phyloP scores from a whole-genome alignment of 495 filamentous ascomycete species.

The Daldinia decipiens region DNA sequence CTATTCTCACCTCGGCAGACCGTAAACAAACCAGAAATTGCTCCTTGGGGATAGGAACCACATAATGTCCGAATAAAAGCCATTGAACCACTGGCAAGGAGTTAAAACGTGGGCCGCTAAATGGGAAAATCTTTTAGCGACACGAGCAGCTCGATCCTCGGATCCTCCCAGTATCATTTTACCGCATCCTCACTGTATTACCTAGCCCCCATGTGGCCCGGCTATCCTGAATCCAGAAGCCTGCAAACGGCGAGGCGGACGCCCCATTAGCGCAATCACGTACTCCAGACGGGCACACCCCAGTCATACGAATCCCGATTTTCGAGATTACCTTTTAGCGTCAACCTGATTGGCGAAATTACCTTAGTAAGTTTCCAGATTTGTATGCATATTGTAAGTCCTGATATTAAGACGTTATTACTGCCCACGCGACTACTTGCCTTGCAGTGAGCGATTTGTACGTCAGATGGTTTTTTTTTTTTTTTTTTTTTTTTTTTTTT shows the following conservation, averaged over 20 bases:
- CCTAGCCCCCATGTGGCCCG: slow-evolving; percentile 9
- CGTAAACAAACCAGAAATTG: slow-evolving; percentile 45
- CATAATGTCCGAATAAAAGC: slow-evolving; percentile 50
- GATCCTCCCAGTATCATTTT: slow-evolving; percentile 43
- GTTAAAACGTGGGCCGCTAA: slow-evolving; percentile 36
- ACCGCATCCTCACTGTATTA: slow-evolving; percentile 17
- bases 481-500: not conserved
- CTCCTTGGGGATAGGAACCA: slow-evolving; percentile 35
- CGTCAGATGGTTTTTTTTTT: not conserved
- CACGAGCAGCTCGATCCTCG: slow-evolving; percentile 47
- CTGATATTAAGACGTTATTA: slow-evolving; percentile 19
- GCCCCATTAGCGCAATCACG: slow-evolving; percentile 46
- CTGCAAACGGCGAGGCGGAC: slow-evolving; percentile 39
- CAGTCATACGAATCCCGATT: slow-evolving; percentile 46
- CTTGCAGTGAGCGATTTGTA: slow-evolving; percentile 26
- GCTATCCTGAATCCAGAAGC: slow-evolving; percentile 32
- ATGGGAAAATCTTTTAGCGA: slow-evolving; percentile 45
- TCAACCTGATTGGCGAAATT: slow-evolving; percentile 43
- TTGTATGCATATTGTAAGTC: slow-evolving; percentile 19
- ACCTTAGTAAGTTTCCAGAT: slow-evolving; percentile 29
- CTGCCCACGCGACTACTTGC: slow-evolving; percentile 43
- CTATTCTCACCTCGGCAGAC: slow-evolving; percentile 29
- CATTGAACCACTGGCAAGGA: slow-evolving; percentile 45
- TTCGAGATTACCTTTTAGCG: slow-evolving; percentile 37
- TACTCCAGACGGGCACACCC: slow-evolving; percentile 38